A percentile compares a stretch with the other conserved stretches of the same genome.
Conservation (phyloP, 78 protist genomes). For the Cavenderia fasciculata region DNA sequence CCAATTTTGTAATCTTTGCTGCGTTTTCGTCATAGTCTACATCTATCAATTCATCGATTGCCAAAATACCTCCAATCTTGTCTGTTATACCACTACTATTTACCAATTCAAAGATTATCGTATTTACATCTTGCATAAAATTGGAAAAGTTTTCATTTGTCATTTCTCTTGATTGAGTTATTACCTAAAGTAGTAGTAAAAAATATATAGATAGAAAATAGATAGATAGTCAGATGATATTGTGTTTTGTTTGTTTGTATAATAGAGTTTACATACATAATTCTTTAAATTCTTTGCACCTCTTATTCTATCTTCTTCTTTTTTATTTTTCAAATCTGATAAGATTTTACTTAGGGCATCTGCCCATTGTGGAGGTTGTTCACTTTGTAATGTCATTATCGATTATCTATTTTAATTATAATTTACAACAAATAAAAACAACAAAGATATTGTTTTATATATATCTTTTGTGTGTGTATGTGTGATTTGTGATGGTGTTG, state of each 20-base stretch:
- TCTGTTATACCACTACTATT: constrained; percentile 53
- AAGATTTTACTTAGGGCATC: constrained; percentile 51
- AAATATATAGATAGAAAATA: no score
- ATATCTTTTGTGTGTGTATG: no score
- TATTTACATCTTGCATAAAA: constrained; percentile 46
- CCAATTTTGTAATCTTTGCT: constrained; percentile 53
- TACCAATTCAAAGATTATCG: constrained; percentile 42
- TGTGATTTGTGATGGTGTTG: no score
- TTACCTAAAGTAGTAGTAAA: constrained; percentile 24
- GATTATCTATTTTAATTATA: no score
- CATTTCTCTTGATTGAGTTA: constrained; percentile 66
- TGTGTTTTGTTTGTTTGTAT: neutral
- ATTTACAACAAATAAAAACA: no score
- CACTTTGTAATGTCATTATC: neutral
- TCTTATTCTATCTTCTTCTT: constrained; percentile 58
- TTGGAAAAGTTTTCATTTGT: constrained; percentile 67
- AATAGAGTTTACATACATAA: constrained; percentile 10
- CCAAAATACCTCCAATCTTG: constrained; percentile 78
- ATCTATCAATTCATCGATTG: constrained; percentile 72
- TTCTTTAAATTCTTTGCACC: constrained; percentile 51
- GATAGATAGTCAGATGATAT: neutral
- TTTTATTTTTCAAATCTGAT: constrained; percentile 49
- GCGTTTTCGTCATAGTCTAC: constrained; percentile 60
- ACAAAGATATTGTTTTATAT: no score
- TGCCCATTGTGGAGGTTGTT: constrained; percentile 48